Evolutionary conservation across 495 filamentous ascomycete species (phyloP).

Genomic region (Cladorrhinum samala): DNA sequence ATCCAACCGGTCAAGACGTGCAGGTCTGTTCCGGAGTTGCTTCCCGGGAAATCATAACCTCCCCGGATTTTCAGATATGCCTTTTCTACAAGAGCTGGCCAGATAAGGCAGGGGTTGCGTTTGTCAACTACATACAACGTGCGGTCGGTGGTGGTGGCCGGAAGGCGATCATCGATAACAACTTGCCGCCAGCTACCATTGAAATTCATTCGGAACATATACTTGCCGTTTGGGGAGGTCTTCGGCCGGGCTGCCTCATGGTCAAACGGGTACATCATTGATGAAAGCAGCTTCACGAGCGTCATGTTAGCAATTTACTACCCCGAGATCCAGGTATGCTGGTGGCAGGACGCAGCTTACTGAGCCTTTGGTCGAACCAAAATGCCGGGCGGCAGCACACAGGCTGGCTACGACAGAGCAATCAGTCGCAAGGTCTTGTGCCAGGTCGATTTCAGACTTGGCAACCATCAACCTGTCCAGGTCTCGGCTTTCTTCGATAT

Average conservation of each 20-base stretch:
- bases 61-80: conserved; percentile 95
- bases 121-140: conserved; percentile 85
- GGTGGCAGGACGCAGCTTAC: conserved; percentile 15
- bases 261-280: conserved; percentile 69
- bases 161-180: conserved; percentile 85
- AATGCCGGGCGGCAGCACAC: conserved; percentile 60
- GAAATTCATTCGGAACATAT: conserved; percentile 86
- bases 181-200: conserved; percentile 89
- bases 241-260: conserved; percentile 44
- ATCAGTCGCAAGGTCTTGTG: conserved; percentile 90
- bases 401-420: conserved; percentile 96
- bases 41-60: conserved; percentile 97
- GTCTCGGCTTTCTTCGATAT: neutral
- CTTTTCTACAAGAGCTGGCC: conserved; percentile 95
- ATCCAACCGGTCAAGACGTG: conserved; percentile 93
- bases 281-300: conserved; percentile 52
- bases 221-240: conserved; percentile 74
- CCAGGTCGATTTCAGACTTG: conserved; percentile 60
- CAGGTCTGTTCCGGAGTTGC: conserved; percentile 91
- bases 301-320: neutral
- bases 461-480: conserved; percentile 50
- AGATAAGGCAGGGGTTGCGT: conserved; percentile 66
- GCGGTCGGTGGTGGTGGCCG: conserved; percentile 63
- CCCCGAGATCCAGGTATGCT: neutral
- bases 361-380: conserved; percentile 31